Percentiles rank a stretch among this genome's conserved stretches.
These are phyloP conservation scores for Neurospora cerealis DNA, from an alignment of 495 filamentous ascomycete genomes.

Conservation along the genomic window DNA sequence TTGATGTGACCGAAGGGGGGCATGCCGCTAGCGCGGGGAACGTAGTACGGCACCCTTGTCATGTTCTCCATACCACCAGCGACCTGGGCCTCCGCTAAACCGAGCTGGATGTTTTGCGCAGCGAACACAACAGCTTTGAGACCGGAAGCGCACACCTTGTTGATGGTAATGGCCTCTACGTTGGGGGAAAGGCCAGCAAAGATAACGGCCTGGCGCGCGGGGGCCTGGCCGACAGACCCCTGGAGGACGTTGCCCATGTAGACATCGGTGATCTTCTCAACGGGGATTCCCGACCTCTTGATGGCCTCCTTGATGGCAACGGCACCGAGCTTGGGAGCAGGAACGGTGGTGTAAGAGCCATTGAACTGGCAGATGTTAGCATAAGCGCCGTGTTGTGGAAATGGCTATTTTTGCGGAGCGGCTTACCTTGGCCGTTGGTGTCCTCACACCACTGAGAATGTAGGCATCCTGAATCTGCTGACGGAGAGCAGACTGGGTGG, in stretches of 20 bases:
- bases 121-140: slow-evolving; percentile 85
- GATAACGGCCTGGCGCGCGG: slow-evolving; percentile 82
- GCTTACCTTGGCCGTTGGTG: slow-evolving; percentile 74
- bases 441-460: slow-evolving; percentile 79
- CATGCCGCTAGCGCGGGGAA: slow-evolving; percentile 62
- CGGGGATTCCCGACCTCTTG: slow-evolving; percentile 67
- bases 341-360: slow-evolving; percentile 69
- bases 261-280: slow-evolving; percentile 70
- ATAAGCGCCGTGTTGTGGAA: not conserved
- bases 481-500: slow-evolving; percentile 43
- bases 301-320: slow-evolving; percentile 84
- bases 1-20: slow-evolving; percentile 78
- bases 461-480: slow-evolving; percentile 81
- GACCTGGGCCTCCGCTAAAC: slow-evolving; percentile 73
- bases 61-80: slow-evolving; percentile 98
- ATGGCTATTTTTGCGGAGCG: not conserved
- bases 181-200: slow-evolving; percentile 71
- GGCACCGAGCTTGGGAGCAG: slow-evolving; percentile 78
- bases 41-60: slow-evolving; percentile 86
- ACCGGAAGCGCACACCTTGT: slow-evolving; percentile 95
- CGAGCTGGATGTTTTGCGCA: slow-evolving; percentile 88
- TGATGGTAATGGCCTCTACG: slow-evolving; percentile 82
- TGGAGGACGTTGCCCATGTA: slow-evolving; percentile 98
- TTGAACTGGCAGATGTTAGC: slow-evolving; percentile 60
- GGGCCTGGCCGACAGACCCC: slow-evolving; percentile 74